A percentile compares a stretch with the other conserved stretches of the same genome.
Evolutionary conservation across 768 basidiomycete species (phyloP).

Genomic region (Tricholoma sp.): DNA sequence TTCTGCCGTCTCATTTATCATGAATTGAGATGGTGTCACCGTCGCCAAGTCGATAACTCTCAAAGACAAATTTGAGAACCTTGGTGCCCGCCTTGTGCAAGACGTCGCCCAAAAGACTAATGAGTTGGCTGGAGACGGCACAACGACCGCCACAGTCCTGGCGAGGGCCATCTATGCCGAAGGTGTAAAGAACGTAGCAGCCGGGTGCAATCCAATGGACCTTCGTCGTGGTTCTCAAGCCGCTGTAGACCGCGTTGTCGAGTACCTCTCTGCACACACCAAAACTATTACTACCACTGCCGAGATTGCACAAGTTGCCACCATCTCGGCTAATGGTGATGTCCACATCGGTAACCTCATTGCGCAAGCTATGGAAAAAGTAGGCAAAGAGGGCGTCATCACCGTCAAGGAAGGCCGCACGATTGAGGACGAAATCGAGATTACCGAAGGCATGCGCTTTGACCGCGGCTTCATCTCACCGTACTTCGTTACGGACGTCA

Average conservation of each 20-base stretch:
- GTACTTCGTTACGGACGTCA: constrained; percentile 98
- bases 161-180: constrained; percentile 97
- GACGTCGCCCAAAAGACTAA: constrained; percentile 97
- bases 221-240: constrained; percentile 97
- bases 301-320: constrained; percentile 99
- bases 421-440: constrained; percentile 98
- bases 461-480: constrained; percentile 98
- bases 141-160: constrained; percentile 95
- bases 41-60: constrained; percentile 93
- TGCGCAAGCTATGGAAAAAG: constrained; percentile 99
- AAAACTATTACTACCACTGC: constrained; percentile 95
- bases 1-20: constrained; percentile 4
- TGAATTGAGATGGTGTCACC: constrained; percentile 83
- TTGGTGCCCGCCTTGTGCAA: constrained; percentile 92
- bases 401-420: constrained; percentile 99
- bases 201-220: constrained; percentile 99
- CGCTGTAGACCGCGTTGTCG: constrained; percentile 92
- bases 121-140: constrained; percentile 95
- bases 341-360: constrained; percentile 89
- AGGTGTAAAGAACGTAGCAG: constrained; percentile 98
- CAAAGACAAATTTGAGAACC: constrained; percentile 98
- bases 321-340: constrained; percentile 83
- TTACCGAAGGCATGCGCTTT: constrained; percentile 99
- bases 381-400: constrained; percentile 99
- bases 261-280: constrained; percentile 82